Conservation (phyloP, 2,329 filamentous ascomycete species). For the Trichoderma polysporum region DNA sequence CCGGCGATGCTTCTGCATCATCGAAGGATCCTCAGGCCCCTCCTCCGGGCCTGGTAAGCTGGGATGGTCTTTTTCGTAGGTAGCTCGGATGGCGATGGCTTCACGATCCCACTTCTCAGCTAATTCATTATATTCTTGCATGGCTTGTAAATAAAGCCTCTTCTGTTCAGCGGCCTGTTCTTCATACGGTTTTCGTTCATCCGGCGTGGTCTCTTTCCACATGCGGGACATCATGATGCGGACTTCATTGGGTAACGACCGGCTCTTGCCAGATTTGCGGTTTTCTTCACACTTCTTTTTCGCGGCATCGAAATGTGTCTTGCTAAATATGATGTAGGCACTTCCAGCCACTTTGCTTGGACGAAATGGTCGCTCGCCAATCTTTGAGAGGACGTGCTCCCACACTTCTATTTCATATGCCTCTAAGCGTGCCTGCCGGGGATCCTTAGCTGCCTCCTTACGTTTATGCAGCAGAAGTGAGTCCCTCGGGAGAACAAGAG, state of each 20-base stretch:
- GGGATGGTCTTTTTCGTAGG: conserved; percentile 56
- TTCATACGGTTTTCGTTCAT: conserved; percentile 74
- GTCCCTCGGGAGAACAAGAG: conserved; percentile 69
- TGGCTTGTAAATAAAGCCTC: conserved; percentile 56
- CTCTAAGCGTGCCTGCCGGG: conserved; percentile 53
- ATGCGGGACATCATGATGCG: conserved; percentile 82
- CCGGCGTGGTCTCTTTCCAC: conserved; percentile 77
- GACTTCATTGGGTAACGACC: conserved; percentile 74
- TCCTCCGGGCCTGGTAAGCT: conserved; percentile 29
- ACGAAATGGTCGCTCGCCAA: conserved; percentile 73
- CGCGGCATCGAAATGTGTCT: conserved; percentile 67
- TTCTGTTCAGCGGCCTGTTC: conserved; percentile 72
- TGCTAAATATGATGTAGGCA: conserved; percentile 87
- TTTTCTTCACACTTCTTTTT: conserved; percentile 62
- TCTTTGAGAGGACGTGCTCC: conserved; percentile 51
- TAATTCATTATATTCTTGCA: conserved; percentile 60
- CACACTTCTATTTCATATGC: conserved; percentile 57
- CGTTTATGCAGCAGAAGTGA: conserved; percentile 53
- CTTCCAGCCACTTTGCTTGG: conserved; percentile 76
- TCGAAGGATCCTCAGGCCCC: conserved; percentile 22
- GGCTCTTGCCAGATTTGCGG: conserved; percentile 61
- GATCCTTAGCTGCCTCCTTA: conserved; percentile 51
- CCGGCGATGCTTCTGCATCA: conserved; percentile 36
- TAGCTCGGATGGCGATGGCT: conserved; percentile 53
- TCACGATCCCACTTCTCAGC: conserved; percentile 70